Evolutionary conservation across 768 basidiomycete species (phyloP), one percentile per base, ranked within the genome.

Genomic region (Rubroboletus pulcherrimus): DNA sequence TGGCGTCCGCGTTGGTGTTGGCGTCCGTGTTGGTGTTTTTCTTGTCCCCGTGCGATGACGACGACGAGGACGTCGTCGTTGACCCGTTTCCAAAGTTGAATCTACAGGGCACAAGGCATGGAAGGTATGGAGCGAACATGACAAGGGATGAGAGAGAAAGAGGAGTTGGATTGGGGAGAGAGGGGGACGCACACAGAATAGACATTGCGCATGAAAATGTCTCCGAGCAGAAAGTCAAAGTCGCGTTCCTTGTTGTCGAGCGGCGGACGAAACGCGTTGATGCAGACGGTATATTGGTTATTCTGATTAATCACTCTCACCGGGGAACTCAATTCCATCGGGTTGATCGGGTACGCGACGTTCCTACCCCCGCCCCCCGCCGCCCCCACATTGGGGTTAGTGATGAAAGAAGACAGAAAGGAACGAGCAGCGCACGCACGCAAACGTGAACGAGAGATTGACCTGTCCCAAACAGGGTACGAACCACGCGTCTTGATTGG

Each of bases 161-260:
- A 21, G 21, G 21, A 21, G 21, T 21, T 21, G 21, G 21, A 21
- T 21, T 21, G 21, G 1, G 9, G 11, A 0, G 6, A 3, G 17
- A 21, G 17, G 7, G 55, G 21, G 4, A 5, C 76, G 5, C 65
- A 78, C 77, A 77, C 72, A 0, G 74, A 66, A 52, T 79, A 78
- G 26, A 77, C 74, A 51, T 79, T 79, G 34, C 78, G 75, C 61
- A 79, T 71, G 64, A 78, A 78, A 5, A 74, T 67, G 55, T 76
- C 76, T 2, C 78, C 78, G 39, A 78, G 70, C 2, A 75, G 46
- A n/a, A 71, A 70, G 26, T 79, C 78, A 30, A 74, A 66, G 14
- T 68, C 77, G 48, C 21, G 55, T 26, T 53, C 54, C 3, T 40
- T 57, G 7, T 60, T 62, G 38, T 63, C 51, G 11, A 75, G 71